These are phyloP conservation scores for Flammula alnicola DNA, from an alignment of 1,284 basidiomycete genomes.

Conservation along the genomic window DNA sequence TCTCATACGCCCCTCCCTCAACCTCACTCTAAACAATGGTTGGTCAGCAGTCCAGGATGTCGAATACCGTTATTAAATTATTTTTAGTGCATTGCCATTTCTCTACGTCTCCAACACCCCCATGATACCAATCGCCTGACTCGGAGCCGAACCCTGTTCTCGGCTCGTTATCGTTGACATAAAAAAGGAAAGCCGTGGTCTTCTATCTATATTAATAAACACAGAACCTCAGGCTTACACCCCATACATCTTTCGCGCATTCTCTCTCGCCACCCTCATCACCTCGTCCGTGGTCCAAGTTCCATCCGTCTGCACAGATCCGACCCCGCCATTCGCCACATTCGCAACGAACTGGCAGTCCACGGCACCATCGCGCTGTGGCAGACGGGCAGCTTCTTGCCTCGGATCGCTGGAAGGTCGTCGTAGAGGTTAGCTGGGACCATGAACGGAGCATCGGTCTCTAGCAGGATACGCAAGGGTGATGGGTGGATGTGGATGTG, in stretches of 20 bases:
- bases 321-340: constrained; percentile 33
- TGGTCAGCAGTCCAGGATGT: no score
- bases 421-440: constrained; percentile 73
- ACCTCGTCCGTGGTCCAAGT: constrained; percentile 60
- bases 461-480: constrained; percentile 67
- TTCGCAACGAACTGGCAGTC: constrained; percentile 75
- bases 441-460: constrained; percentile 88
- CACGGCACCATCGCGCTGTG: constrained; percentile 84
- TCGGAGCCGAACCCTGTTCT: no score
- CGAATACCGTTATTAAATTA: no score
- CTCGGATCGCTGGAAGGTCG: constrained; percentile 56
- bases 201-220: no score
- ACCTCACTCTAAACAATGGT: no score
- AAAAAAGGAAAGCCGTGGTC: no score
- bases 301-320: constrained; percentile 34
- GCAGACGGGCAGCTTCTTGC: constrained; percentile 65
- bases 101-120: no score
- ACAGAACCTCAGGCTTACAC: constrained; percentile 48
- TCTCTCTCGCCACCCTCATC: constrained; percentile 65
- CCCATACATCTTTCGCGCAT: constrained; percentile 67
- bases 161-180: no score
- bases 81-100: no score
- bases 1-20: no score
- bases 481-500: constrained; percentile 13
- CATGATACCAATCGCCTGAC: no score